A percentile compares a stretch with the other conserved stretches of the same genome.
Conservation (phyloP, 2,329 filamentous ascomycete species). For the Trichophyton rubrum region DNA sequence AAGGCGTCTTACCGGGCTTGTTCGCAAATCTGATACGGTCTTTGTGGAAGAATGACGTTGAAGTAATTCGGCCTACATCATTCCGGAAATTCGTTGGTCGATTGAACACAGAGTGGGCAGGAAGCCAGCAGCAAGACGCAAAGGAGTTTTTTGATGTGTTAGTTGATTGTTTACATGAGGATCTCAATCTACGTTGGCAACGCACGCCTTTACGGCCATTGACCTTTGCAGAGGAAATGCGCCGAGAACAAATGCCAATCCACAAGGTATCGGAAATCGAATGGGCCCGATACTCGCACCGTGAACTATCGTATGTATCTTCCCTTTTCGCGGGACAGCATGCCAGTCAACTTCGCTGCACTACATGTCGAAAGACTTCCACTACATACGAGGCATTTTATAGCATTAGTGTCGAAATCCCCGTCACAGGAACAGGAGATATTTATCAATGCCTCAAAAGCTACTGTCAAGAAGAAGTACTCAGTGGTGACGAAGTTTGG, state of each 20-base stretch:
- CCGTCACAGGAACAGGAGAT: constrained; percentile 45
- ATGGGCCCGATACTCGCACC: constrained; percentile 59
- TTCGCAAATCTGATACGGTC: constrained; percentile 50
- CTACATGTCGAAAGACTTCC: constrained; percentile 49
- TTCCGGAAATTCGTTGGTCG: constrained; percentile 53
- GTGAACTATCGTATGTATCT: constrained; percentile 64
- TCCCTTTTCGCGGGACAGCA: constrained; percentile 66
- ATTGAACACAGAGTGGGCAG: constrained; percentile 56
- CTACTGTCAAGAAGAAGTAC: constrained; percentile 54
- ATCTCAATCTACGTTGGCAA: constrained; percentile 61
- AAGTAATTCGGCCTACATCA: constrained; percentile 46
- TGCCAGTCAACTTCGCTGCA: constrained; percentile 48
- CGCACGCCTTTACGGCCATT: constrained; percentile 45
- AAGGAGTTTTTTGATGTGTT: constrained; percentile 82
- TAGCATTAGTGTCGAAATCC: constrained; percentile 58
- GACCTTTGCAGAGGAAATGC: constrained; percentile 47
- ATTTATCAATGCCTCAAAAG: constrained; percentile 58
- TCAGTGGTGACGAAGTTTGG: constrained; percentile 57
- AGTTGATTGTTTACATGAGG: constrained; percentile 68
- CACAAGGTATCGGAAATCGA: constrained; percentile 57
- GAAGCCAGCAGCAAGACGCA: constrained; percentile 72
- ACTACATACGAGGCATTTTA: constrained; percentile 61
- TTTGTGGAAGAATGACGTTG: constrained; percentile 48
- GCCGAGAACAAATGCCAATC: constrained; percentile 48
- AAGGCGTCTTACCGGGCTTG: constrained; percentile 49